These are phyloP conservation scores for Entelexis paramagnoliae DNA, from an alignment of 1,139 yeast genomes.

Conservation along the genomic window DNA sequence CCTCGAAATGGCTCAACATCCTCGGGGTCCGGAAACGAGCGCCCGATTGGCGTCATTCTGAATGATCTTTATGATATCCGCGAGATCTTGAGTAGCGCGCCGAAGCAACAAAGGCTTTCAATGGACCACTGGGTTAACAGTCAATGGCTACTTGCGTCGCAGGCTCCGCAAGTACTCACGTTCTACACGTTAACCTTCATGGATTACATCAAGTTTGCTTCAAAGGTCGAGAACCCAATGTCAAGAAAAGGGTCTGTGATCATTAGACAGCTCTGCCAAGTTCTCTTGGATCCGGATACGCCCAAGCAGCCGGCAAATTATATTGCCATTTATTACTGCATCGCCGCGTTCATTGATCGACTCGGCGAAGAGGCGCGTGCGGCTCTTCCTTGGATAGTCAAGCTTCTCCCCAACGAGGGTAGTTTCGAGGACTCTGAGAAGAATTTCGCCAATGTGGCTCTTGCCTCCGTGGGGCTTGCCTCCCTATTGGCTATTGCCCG, in stretches of 20 bases:
- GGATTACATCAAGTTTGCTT: slow-evolving; percentile 23
- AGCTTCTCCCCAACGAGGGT: background rate
- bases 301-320: slow-evolving; percentile 12
- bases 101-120: slow-evolving; percentile 23
- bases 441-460: background rate
- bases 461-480: slow-evolving; percentile 15
- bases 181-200: slow-evolving; percentile 27
- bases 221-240: slow-evolving; percentile 2
- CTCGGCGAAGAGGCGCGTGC: slow-evolving; percentile 4
- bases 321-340: slow-evolving; percentile 21
- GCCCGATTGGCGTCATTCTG: slow-evolving; percentile 16
- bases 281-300: background rate
- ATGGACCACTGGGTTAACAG: slow-evolving; percentile 31
- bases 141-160: slow-evolving; percentile 28
- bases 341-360: slow-evolving; percentile 12
- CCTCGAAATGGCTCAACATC: background rate
- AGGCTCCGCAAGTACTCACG: slow-evolving; percentile 25
- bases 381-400: slow-evolving; percentile 20
- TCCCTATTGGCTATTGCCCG: slow-evolving; percentile 24
- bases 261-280: slow-evolving; percentile 13
- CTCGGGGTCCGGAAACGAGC: background rate
- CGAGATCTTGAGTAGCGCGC: slow-evolving; percentile 20
- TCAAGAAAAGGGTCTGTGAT: slow-evolving; percentile 19
- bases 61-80: slow-evolving; percentile 26
- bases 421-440: background rate